Conservation (phyloP, 1,284 basidiomycete species). For the Microbotryum silenes-acaulis region DNA sequence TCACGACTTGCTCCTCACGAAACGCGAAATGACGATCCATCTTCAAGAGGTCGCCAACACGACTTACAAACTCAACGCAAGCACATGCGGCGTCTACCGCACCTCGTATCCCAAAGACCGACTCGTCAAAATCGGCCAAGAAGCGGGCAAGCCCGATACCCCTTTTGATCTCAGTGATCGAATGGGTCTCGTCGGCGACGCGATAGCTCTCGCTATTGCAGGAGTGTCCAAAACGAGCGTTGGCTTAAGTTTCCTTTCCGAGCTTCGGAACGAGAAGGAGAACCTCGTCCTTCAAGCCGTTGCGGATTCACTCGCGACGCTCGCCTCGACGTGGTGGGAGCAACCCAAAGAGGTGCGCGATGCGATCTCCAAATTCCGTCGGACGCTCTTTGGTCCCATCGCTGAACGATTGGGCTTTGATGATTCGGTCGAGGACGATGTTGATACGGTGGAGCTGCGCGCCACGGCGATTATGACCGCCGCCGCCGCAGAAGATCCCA, state of each 20-base stretch:
- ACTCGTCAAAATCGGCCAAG: conserved; percentile 66
- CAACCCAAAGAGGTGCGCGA: conserved; percentile 54
- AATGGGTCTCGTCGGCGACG: conserved; percentile 43
- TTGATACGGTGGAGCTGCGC: conserved; percentile 67
- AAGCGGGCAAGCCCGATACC: conserved; percentile 59
- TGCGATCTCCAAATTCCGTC: conserved; percentile 47
- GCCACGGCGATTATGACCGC: conserved; percentile 60
- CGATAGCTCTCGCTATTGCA: conserved; percentile 40
- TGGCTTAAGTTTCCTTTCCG: conserved; percentile 36
- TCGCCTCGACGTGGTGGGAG: conserved; percentile 79
- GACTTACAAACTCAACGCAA: conserved; percentile 80
- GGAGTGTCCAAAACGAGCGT: conserved; percentile 41
- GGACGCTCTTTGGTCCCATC: conserved; percentile 61
- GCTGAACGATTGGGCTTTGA: conserved; percentile 73
- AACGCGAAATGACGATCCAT: conserved; percentile 62
- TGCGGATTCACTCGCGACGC: conserved; percentile 49
- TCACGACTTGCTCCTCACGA: conserved; percentile 52
- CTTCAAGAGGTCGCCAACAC: conserved; percentile 44
- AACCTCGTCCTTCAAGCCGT: conserved; percentile 57
- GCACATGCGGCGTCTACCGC: conserved; percentile 83
- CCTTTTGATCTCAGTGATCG: conserved; percentile 54
- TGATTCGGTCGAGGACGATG: conserved; percentile 58
- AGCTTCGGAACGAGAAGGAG: conserved; percentile 53
- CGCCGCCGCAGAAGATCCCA: conserved; percentile 45
- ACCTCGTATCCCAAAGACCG: conserved; percentile 80